Conservation (phyloP, 305 asterid genomes). For the Plantago rigida region DNA sequence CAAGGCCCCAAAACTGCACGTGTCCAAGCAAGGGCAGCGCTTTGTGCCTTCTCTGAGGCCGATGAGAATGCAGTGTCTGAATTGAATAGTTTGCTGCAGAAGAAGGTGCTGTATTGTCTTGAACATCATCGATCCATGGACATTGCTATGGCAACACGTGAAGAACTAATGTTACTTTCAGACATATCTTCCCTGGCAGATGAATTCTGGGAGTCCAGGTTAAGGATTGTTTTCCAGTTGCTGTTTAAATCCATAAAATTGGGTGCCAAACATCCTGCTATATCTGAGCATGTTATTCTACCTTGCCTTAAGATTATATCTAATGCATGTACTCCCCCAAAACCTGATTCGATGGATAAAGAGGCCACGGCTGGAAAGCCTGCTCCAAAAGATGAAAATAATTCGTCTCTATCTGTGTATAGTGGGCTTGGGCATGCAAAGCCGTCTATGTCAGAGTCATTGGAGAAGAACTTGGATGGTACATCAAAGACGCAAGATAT, state of each 20-base stretch:
- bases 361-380: slow-evolving; percentile 60
- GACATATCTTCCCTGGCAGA: slow-evolving; percentile 91
- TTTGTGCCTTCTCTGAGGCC: slow-evolving; percentile 97
- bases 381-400: slow-evolving; percentile 60
- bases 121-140: slow-evolving; percentile 99
- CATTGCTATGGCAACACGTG: slow-evolving; percentile 88
- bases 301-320: slow-evolving; percentile 95
- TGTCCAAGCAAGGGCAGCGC: slow-evolving; percentile 95
- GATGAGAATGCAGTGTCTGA: slow-evolving; percentile 81
- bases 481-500: slow-evolving; percentile 73
- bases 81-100: slow-evolving; percentile 77
- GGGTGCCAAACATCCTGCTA: slow-evolving; percentile 98
- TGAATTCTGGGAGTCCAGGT: slow-evolving; percentile 97
- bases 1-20: slow-evolving; percentile 99
- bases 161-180: slow-evolving; percentile 83
- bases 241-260: slow-evolving; percentile 86
- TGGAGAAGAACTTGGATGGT: slow-evolving; percentile 72
- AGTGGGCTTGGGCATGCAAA: slow-evolving; percentile 45
- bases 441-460: slow-evolving; percentile 43
- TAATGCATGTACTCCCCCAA: slow-evolving; percentile 95
- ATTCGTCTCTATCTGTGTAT: slow-evolving; percentile 48
- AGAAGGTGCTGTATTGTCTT: slow-evolving; percentile 86
- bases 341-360: slow-evolving; percentile 80
- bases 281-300: slow-evolving; percentile 88
- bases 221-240: slow-evolving; percentile 86